Evolutionary conservation across 2,329 filamentous ascomycete genomes (phyloP).

Genomic region (Calonectria pteridis): DNA sequence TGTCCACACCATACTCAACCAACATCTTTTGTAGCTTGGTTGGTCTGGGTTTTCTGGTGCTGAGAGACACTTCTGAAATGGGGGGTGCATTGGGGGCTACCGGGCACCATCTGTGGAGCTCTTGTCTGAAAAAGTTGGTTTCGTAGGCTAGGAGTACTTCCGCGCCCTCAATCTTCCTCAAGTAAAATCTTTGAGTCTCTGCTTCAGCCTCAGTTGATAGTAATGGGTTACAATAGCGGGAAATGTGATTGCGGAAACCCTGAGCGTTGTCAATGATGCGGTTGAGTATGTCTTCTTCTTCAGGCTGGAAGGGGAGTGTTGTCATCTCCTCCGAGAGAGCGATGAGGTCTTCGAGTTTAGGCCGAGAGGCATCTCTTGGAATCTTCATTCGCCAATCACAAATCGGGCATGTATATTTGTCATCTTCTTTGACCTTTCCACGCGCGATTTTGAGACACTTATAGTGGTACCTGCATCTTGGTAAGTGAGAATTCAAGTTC

Average conservation of each 20-base stretch:
- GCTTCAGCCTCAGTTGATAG: constrained; percentile 88
- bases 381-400: constrained; percentile 98
- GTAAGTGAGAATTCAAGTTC: constrained; percentile 14
- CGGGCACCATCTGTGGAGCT: constrained; percentile 94
- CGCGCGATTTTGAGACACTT: constrained; percentile 98
- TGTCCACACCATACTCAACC: constrained; percentile 87
- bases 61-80: constrained; percentile 86
- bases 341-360: constrained; percentile 91
- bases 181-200: constrained; percentile 91
- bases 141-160: constrained; percentile 92
- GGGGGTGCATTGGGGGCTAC: constrained; percentile 89
- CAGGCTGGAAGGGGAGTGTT: constrained; percentile 89
- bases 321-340: constrained; percentile 87
- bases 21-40: constrained; percentile 98
- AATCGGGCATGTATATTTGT: constrained; percentile 98
- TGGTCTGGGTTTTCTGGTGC: constrained; percentile 93
- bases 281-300: constrained; percentile 89
- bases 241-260: constrained; percentile 86
- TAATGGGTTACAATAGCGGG: constrained; percentile 83
- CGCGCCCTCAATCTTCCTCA: constrained; percentile 96
- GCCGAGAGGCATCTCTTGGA: constrained; percentile 92
- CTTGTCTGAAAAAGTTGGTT: constrained; percentile 97
- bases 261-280: constrained; percentile 88
- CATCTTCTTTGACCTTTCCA: constrained; percentile 97
- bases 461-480: constrained; percentile 83